A percentile compares a stretch with the other conserved stretches of the same genome.
Evolutionary conservation across 148 eudicot species (phyloP).

Genomic region (Amaranthus palmeri): DNA sequence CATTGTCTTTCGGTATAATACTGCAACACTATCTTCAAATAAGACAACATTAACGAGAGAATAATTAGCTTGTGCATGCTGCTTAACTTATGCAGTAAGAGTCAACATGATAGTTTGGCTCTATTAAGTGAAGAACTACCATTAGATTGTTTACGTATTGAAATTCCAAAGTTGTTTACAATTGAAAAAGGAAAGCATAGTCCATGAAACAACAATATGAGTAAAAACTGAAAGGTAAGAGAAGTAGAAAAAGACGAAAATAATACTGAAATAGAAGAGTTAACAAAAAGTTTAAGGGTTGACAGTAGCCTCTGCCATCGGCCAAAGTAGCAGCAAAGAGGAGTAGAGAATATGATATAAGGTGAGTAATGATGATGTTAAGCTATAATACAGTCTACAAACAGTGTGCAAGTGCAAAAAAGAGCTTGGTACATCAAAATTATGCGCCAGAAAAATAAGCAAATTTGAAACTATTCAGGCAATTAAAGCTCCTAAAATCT

Average conservation of each 20-base stretch:
- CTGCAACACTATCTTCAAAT: constrained; percentile 69
- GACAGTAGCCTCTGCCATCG: too few relatives aligned
- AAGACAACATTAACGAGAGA: constrained; percentile 18
- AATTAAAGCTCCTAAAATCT: neutral
- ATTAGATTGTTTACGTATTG: neutral
- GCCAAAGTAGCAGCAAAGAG: neutral
- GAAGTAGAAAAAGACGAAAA: neutral
- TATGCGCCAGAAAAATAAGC: too few relatives aligned
- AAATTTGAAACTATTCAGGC: neutral
- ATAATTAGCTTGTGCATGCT: constrained; percentile 8
- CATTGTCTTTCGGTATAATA: constrained; percentile 93
- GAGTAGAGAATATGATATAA: too few relatives aligned
- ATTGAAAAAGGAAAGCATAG: neutral
- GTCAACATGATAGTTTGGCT: neutral
- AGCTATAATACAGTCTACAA: too few relatives aligned
- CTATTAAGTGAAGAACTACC: neutral
- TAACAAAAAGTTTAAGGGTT: too few relatives aligned
- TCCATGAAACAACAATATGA: neutral
- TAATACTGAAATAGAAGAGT: too few relatives aligned
- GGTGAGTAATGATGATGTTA: too few relatives aligned
- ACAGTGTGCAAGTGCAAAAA: too few relatives aligned
- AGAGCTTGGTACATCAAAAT: too few relatives aligned
- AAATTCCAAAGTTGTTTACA: neutral
- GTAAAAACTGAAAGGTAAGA: neutral
- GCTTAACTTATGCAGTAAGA: neutral